Evolutionary conservation across 2,329 filamentous ascomycete species (phyloP).

Genomic region (Pseudodiploospora longispora): DNA sequence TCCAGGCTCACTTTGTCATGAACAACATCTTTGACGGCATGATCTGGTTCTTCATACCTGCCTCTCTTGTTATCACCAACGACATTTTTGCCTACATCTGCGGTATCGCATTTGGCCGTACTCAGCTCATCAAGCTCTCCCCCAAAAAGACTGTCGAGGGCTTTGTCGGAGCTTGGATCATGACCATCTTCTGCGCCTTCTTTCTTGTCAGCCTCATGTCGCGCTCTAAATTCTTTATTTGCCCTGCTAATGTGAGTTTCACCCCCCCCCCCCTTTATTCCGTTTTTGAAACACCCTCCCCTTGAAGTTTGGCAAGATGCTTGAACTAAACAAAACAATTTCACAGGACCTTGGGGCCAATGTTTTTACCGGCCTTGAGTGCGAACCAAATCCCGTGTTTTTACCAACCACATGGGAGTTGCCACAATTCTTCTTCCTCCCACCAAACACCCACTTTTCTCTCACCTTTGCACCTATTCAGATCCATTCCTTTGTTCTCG

Average conservation of each 20-base stretch:
- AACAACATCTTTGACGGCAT: conserved; percentile 99
- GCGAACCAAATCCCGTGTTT: conserved; percentile 88
- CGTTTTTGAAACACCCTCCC: neutral
- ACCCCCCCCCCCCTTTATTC: neutral
- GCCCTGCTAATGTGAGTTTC: conserved; percentile 70
- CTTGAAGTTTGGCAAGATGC: conserved; percentile 49
- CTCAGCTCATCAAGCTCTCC: conserved; percentile 93
- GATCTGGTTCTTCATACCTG: conserved; percentile 99
- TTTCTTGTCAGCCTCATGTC: conserved; percentile 75
- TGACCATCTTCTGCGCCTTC: conserved; percentile 81
- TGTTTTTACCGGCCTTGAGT: conserved; percentile 82
- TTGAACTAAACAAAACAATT: conserved; percentile 56
- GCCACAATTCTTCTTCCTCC: conserved; percentile 63
- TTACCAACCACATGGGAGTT: conserved; percentile 66
- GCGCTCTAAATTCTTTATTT: conserved; percentile 95
- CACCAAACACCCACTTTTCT: conserved; percentile 50
- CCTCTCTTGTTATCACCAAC: conserved; percentile 92
- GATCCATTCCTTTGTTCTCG: conserved; percentile 82
- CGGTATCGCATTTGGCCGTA: conserved; percentile 92
- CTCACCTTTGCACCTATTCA: conserved; percentile 82
- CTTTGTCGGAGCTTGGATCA: conserved; percentile 92
- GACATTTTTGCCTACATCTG: conserved; percentile 98
- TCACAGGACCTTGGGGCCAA: conserved; percentile 77
- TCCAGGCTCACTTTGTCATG: conserved; percentile 98
- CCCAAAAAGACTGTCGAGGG: conserved; percentile 99